Evolutionary conservation across 768 basidiomycete genomes (phyloP).

Genomic region (Suillus lakei): DNA sequence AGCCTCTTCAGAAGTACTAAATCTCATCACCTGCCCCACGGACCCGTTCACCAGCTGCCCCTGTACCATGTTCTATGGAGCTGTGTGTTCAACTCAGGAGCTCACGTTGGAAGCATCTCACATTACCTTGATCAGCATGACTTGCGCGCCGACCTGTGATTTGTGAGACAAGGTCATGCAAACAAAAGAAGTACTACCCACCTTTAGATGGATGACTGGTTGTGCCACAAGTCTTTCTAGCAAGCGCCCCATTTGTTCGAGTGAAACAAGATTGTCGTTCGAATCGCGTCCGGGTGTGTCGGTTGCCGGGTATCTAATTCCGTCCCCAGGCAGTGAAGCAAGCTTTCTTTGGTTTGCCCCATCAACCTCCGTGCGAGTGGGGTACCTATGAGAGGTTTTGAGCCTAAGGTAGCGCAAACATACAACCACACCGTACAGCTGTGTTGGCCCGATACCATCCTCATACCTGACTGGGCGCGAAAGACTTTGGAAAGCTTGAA

Average conservation of each 20-base stretch:
- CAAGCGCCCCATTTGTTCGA: slow-evolving; percentile 45
- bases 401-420: slow-evolving; percentile 1
- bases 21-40: slow-evolving; percentile 57
- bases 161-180: slow-evolving; percentile 9
- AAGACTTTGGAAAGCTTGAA: slow-evolving; percentile 56
- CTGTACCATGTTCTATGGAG: slow-evolving; percentile 64
- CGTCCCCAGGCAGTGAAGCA: slow-evolving; percentile 42
- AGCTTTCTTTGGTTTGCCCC: slow-evolving; percentile 63
- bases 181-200: slow-evolving; percentile 21
- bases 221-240: slow-evolving; percentile 68
- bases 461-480: slow-evolving; percentile 61
- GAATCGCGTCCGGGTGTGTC: slow-evolving; percentile 55
- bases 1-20: slow-evolving; percentile 51
- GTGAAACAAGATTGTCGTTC: slow-evolving; percentile 39
- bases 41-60: slow-evolving; percentile 75
- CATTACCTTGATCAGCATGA: slow-evolving; percentile 76
- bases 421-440: slow-evolving; percentile 55
- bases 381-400: slow-evolving; percentile 52
- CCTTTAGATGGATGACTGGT: slow-evolving; percentile 52
- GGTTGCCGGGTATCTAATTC: slow-evolving; percentile 44
- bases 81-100: neutral
- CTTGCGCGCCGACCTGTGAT: slow-evolving; percentile 75
- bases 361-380: slow-evolving; percentile 75
- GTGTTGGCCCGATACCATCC: slow-evolving; percentile 82
- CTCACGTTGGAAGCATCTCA: neutral